phyloP scores from a whole-genome alignment of 306 rosid genomes.

The Cucumis hystrix region DNA sequence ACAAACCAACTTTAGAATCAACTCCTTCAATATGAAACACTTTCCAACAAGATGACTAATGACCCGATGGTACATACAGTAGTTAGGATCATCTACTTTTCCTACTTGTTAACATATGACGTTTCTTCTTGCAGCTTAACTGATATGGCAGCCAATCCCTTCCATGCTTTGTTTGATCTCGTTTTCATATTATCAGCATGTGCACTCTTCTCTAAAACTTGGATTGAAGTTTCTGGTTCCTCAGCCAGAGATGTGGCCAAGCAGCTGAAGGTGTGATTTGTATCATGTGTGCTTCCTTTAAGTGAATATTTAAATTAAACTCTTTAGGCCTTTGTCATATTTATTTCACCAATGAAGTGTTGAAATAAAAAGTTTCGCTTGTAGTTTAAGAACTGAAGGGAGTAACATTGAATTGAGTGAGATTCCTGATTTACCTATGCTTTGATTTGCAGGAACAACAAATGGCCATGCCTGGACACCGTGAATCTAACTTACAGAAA shows the following conservation, averaged over 20 bases:
- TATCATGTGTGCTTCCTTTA: not conserved
- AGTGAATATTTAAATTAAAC: not conserved
- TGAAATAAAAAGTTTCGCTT: not conserved
- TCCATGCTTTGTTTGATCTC: constrained; percentile 20
- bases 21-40: no score
- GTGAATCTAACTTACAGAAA: constrained; percentile 85
- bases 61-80: no score
- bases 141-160: constrained; percentile 25
- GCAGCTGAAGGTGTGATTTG: constrained; percentile 14
- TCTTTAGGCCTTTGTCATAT: no score
- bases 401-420: not conserved
- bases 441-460: constrained; percentile 68
- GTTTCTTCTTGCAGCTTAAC: constrained; percentile 13
- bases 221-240: constrained; percentile 25
- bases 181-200: constrained; percentile 21
- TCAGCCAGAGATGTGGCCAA: constrained; percentile 22
- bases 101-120: no score
- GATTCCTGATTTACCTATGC: not conserved
- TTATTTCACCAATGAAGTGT: not conserved
- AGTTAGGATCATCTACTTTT: no score
- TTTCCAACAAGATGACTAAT: no score
- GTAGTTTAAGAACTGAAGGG: not conserved
- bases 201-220: constrained; percentile 24
- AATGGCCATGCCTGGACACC: constrained; percentile 99
- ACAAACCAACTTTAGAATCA: no score